phyloP scores from a whole-genome alignment of 129 eudicot genomes.

The Rutidosis leptorrhynchoides region DNA sequence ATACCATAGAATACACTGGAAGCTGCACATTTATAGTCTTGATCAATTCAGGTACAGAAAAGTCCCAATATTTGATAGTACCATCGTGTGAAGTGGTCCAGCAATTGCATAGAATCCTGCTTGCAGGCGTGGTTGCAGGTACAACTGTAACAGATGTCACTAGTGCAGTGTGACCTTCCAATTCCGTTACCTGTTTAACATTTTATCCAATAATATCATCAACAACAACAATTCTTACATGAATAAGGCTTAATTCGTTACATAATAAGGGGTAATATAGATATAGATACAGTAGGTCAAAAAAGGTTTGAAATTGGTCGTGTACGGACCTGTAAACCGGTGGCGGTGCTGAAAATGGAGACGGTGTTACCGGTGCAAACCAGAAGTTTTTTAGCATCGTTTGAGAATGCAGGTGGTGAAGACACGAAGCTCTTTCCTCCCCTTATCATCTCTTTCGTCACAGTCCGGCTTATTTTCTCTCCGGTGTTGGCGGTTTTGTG shows the following conservation, averaged over 20 bases:
- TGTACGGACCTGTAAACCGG: constrained; percentile 64
- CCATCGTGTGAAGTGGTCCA: constrained; percentile 96
- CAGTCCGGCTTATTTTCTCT: no score
- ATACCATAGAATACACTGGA: constrained; percentile 81
- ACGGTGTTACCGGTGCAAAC: constrained; percentile 80
- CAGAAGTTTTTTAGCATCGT: constrained; percentile 62
- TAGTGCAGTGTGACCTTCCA: constrained; percentile 75
- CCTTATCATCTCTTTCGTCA: constrained; percentile 43
- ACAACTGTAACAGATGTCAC: constrained; percentile 85
- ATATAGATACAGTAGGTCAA: background rate
- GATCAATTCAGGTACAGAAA: constrained; percentile 57
- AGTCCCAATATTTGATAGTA: constrained; percentile 88
- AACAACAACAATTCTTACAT: no score
- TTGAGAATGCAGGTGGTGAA: constrained; percentile 90
- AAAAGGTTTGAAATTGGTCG: background rate
- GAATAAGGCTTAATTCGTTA: background rate
- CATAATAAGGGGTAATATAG: background rate
- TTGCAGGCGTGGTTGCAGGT: constrained; percentile 53
- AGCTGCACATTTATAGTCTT: constrained; percentile 51
- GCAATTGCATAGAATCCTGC: constrained; percentile 57
- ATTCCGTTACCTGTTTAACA: constrained; percentile 48
- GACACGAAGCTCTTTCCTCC: constrained; percentile 83
- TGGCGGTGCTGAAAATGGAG: constrained; percentile 82
- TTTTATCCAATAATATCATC: background rate
- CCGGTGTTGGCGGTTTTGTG: no score